Evolutionary conservation across 164 flowering plant species (phyloP).

Genomic region (Sedum album): DNA sequence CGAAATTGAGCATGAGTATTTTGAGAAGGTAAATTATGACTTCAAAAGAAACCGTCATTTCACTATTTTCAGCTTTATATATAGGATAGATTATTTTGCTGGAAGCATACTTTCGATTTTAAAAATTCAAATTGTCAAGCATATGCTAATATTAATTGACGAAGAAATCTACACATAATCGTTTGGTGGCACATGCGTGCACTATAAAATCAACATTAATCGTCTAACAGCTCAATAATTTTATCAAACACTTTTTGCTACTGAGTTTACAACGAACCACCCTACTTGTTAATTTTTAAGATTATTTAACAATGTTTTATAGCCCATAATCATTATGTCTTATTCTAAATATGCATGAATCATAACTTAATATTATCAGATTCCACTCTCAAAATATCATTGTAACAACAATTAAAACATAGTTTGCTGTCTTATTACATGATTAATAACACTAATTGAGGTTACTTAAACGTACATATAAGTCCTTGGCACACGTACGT

Average conservation of each 20-base stretch:
- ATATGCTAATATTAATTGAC: neutral
- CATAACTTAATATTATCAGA: neutral
- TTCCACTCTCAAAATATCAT: neutral
- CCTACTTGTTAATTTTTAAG: neutral
- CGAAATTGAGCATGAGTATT: no score
- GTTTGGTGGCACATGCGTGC: conserved; percentile 1
- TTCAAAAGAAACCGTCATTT: no score
- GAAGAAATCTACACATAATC: neutral
- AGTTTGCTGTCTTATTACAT: neutral
- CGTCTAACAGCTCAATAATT: neutral
- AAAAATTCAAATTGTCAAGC: neutral
- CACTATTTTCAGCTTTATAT: no score
- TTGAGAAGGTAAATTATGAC: no score
- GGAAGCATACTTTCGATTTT: no score
- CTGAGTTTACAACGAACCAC: neutral
- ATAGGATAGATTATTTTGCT: no score
- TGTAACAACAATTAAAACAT: neutral
- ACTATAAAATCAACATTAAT: neutral
- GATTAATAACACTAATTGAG: neutral
- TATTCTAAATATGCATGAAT: neutral
- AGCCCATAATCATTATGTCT: neutral
- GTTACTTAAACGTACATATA: neutral
- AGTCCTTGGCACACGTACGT: neutral
- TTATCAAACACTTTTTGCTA: neutral
- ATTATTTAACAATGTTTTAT: neutral